A percentile compares a stretch with the other conserved stretches of the same genome.
Evolutionary conservation across 208 protist genomes (phyloP).

Genomic region (Endotrypanum monterogeii): DNA sequence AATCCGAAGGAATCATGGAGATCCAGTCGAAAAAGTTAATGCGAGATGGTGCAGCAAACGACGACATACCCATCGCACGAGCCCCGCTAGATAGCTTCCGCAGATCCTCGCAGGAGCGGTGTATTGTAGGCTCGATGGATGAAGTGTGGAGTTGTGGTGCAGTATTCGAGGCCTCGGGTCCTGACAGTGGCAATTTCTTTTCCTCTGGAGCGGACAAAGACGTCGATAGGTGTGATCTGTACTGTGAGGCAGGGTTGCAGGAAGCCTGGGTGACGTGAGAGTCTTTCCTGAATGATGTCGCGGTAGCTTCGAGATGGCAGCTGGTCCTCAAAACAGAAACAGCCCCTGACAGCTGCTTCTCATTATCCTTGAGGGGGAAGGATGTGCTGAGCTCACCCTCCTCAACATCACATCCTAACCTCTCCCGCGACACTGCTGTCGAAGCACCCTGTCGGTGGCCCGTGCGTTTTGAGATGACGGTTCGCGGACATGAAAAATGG

Average conservation of each 20-base stretch:
- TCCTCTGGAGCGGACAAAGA: background rate
- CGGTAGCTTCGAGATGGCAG: too few species aligned
- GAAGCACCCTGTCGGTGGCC: too few species aligned
- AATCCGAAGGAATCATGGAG: background rate
- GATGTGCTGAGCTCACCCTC: background rate
- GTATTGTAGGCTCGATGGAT: background rate
- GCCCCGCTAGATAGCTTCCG: background rate
- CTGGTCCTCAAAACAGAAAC: too few species aligned
- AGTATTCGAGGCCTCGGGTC: background rate
- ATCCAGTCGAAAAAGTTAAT: background rate
- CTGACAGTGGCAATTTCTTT: background rate
- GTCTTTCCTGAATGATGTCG: background rate
- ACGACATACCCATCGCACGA: background rate
- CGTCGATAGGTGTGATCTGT: background rate
- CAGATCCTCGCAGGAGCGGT: background rate
- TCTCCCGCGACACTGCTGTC: too few species aligned
- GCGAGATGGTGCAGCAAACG: background rate
- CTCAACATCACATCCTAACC: too few species aligned
- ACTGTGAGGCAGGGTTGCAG: background rate
- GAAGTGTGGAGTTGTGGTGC: background rate
- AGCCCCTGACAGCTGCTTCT: too few species aligned
- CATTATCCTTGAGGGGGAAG: background rate
- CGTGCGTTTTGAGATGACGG: too few species aligned
- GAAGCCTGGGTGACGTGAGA: background rate
- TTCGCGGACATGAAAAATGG: too few species aligned